Evolutionary conservation across 306 rosid species (phyloP), one percentile per base, ranked within the genome.

Genomic region (Delonix regia): DNA sequence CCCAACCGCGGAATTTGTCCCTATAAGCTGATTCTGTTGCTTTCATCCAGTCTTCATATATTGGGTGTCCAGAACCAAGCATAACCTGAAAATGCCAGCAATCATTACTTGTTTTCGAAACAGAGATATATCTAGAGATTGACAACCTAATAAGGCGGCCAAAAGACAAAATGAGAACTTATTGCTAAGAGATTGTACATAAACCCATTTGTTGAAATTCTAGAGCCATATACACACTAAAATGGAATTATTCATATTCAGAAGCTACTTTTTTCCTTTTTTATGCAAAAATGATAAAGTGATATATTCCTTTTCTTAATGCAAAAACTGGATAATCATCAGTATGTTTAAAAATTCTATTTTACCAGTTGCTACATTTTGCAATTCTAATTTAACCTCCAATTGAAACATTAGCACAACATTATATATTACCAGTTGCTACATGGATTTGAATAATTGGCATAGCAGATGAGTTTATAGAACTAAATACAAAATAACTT

Each of bases 1-100:
- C 97, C 97, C 97, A 93, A 72, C 97, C 98, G 67, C 98, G 89
- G 18, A 88, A 93, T 88, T 91, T 89, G 51, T 93, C 88, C 75
- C 27, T 83, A 67, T 88, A 91, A 82, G 83, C 27, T 5, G 83
- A 78, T 65, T 93, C 98, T 41, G 93, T 73, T 80, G 83, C 89
- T 84, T 93, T 93, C 98, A 93, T 93, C 98, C 98, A 93, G 30
- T 87, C 92, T 82, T 93, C 97, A 79, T 69, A 89, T 25, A 4
- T 4, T 21, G 84, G 82, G 53, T 88, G 77, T 56, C 98, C 98
- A 48, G 95, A 93, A 78, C 98, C 98, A 79, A 93, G 88, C 98
- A 93, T 93, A 71, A 93, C 90, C 98, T 93, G 90, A 76, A 85
- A 85, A 21, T 39, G 52, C 52, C 51, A 64, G 9, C 71, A 21